Evolutionary conservation across 345 rosid genomes (phyloP).

Genomic region (Trapa incisa): DNA sequence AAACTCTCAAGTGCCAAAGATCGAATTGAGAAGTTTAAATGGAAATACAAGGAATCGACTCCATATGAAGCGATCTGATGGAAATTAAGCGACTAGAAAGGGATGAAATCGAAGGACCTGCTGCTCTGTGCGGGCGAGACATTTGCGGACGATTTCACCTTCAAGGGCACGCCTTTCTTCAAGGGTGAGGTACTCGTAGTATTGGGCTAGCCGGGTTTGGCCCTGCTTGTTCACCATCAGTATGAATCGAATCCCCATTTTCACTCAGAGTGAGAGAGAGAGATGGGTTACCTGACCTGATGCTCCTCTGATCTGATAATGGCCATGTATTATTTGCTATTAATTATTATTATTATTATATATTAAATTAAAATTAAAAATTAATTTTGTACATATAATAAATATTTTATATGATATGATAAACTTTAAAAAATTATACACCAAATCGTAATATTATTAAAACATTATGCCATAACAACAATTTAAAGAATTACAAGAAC

Average conservation of each 20-base stretch:
- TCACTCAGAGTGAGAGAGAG: constrained; percentile 4
- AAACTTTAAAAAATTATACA: too few species aligned
- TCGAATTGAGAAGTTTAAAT: background rate
- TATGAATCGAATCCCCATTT: constrained; percentile 91
- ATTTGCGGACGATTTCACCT: constrained; percentile 98
- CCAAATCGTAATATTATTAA: too few species aligned
- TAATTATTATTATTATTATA: too few species aligned
- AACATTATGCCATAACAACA: too few species aligned
- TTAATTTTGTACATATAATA: too few species aligned
- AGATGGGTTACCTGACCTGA: too few species aligned
- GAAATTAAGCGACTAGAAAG: background rate
- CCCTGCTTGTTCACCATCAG: constrained; percentile 99
- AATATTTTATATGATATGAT: too few species aligned
- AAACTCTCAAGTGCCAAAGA: background rate
- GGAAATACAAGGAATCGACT: background rate
- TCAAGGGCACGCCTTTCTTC: constrained; percentile 98
- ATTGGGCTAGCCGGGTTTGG: constrained; percentile 93
- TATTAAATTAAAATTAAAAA: too few species aligned
- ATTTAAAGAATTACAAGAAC: too few species aligned
- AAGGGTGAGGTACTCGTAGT: constrained; percentile 95
- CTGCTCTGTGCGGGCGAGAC: constrained; percentile 91
- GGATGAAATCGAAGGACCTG: constrained; percentile 39
- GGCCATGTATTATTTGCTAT: background rate
- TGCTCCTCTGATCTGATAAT: too few species aligned
- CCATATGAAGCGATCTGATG: background rate